phyloP scores from a whole-genome alignment of 371 early-diverging fungal species.

The Mortierella sp. region DNA sequence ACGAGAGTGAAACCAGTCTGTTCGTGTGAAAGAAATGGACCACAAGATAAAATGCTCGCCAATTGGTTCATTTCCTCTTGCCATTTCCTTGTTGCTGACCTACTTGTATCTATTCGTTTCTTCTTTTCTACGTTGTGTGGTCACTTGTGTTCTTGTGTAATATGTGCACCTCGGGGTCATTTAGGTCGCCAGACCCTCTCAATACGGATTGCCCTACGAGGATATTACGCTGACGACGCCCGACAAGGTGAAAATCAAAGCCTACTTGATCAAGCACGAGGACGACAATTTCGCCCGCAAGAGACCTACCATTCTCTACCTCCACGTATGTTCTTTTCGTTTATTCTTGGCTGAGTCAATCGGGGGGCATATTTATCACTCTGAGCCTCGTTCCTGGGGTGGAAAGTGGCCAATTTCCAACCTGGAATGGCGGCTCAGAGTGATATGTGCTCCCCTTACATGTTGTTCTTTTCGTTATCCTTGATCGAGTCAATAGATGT shows the following conservation, averaged over 20 bases:
- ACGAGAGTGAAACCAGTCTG: slow-evolving; percentile 3
- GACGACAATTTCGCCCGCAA: slow-evolving; percentile 67
- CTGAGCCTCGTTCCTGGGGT: no score
- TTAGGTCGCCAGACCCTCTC: slow-evolving; percentile 83
- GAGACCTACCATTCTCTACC: slow-evolving; percentile 86
- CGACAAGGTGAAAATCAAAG: slow-evolving; percentile 85
- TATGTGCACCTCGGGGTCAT: neutral
- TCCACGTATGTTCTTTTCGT: slow-evolving; percentile 71
- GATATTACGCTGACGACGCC: slow-evolving; percentile 80
- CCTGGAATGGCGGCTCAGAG: no score
- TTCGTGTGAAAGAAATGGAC: neutral
- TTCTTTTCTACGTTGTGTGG: neutral
- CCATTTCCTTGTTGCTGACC: slow-evolving; percentile 1
- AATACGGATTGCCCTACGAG: slow-evolving; percentile 83
- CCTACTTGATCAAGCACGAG: slow-evolving; percentile 81
- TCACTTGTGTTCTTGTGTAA: neutral
- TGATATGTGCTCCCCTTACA: no score
- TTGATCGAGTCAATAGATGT: no score
- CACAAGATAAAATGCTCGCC: neutral
- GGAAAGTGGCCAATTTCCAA: no score
- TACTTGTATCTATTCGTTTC: neutral
- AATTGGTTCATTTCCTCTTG: neutral
- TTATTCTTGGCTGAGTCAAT: neutral
- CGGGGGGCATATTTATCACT: neutral
- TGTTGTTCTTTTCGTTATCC: no score